Conservation (phyloP, 1,139 yeast genomes). For the Sugiyamaella novakii region DNA sequence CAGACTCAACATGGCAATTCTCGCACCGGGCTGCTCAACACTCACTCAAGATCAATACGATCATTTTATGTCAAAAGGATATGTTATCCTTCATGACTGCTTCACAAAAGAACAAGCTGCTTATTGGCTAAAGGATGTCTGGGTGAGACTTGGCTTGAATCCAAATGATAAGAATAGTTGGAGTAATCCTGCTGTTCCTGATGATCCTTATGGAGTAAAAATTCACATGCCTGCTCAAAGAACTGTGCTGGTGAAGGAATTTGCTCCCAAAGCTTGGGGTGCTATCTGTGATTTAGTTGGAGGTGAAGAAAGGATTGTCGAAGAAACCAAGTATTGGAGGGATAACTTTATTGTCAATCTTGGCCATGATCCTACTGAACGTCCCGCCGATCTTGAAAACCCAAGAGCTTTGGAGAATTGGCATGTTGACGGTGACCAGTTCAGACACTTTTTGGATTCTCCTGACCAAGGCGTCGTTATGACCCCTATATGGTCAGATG, state of each 20-base stretch:
- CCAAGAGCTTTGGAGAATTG: conserved; percentile 20
- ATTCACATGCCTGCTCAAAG: conserved; percentile 23
- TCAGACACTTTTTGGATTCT: conserved; percentile 22
- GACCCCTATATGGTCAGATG: conserved; percentile 22
- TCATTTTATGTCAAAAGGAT: conserved; percentile 18
- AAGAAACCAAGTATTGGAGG: conserved; percentile 19
- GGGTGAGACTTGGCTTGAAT: conserved; percentile 21
- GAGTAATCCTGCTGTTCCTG: conserved; percentile 16
- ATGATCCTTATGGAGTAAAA: conserved; percentile 20
- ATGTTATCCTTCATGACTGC: conserved; percentile 19
- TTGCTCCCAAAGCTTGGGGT: conserved; percentile 24
- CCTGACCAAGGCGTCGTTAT: conserved; percentile 22
- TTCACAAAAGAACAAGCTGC: conserved; percentile 21
- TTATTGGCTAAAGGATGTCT: conserved; percentile 22
- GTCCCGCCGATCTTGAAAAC: conserved; percentile 10
- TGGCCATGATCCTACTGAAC: conserved; percentile 11
- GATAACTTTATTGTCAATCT: conserved; percentile 23
- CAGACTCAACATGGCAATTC: conserved; percentile 5
- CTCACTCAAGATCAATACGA: conserved; percentile 20
- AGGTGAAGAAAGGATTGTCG: conserved; percentile 18
- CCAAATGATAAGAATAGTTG: conserved; percentile 21
- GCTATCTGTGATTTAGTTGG: conserved; percentile 23
- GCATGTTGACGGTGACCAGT: conserved; percentile 23
- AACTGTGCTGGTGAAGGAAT: conserved; percentile 17
- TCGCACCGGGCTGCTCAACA: conserved; percentile 21